A percentile compares a stretch with the other conserved stretches of the same genome.
phyloP scores from a whole-genome alignment of 78 protist genomes.

The Tieghemostelium lacteum region DNA sequence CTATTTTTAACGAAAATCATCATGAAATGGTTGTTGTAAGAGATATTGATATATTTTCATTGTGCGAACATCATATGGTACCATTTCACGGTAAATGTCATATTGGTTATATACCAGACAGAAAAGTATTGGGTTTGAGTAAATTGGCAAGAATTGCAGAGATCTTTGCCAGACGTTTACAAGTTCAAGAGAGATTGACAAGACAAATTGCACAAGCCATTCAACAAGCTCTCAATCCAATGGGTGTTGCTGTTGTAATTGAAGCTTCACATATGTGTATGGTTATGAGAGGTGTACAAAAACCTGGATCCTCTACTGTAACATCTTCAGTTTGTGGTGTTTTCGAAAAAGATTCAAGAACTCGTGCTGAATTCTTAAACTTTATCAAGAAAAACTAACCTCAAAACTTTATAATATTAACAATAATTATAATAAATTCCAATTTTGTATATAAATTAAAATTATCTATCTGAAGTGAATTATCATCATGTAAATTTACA shows the following conservation, averaged over 20 bases:
- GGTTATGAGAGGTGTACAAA: constrained; percentile 96
- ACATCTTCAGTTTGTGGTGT: constrained; percentile 87
- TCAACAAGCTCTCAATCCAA: constrained; percentile 86
- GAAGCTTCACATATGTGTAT: constrained; percentile 97
- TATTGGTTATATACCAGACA: constrained; percentile 95
- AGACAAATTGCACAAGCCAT: constrained; percentile 91
- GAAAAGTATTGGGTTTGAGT: constrained; percentile 93
- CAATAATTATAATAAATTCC: too few species aligned
- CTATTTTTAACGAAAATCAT: constrained; percentile 91
- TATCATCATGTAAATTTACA: too few species aligned
- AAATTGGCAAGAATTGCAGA: constrained; percentile 96
- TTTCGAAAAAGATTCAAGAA: constrained; percentile 84
- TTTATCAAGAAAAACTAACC: constrained; percentile 26
- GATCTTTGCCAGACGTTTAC: constrained; percentile 88
- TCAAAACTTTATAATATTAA: too few species aligned
- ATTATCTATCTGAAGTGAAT: background rate
- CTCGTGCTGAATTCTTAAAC: constrained; percentile 88
- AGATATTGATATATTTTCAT: constrained; percentile 92
- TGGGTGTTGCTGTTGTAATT: constrained; percentile 94
- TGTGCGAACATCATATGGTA: constrained; percentile 98
- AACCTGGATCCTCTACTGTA: constrained; percentile 87
- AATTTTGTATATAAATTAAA: too few species aligned
- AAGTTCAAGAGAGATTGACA: constrained; percentile 96
- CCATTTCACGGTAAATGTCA: constrained; percentile 94
- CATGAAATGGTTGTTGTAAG: constrained; percentile 94